These are phyloP conservation scores for Botrytis pseudocinerea DNA, from an alignment of 2,329 filamentous ascomycete species.

Conservation along the genomic window DNA sequence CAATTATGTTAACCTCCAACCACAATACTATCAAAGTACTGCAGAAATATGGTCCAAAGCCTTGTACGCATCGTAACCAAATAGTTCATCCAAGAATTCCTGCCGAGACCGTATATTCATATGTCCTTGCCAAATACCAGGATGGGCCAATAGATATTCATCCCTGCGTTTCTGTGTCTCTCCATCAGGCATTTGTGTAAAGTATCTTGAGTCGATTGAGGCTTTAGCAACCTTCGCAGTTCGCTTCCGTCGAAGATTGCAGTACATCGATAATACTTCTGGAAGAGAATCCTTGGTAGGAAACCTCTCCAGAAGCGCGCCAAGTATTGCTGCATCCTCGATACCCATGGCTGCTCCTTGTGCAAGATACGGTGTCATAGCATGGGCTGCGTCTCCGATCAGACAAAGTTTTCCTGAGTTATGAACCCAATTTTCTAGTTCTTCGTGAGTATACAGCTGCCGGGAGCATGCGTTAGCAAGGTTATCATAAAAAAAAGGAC, in stretches of 20 bases:
- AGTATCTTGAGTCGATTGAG: slow-evolving; percentile 30
- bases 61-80: slow-evolving; percentile 30
- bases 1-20: background rate
- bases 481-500: background rate
- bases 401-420: slow-evolving; percentile 42
- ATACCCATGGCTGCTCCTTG: slow-evolving; percentile 34
- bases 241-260: slow-evolving; percentile 25
- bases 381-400: slow-evolving; percentile 47
- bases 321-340: slow-evolving; percentile 29
- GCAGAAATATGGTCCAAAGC: slow-evolving; percentile 10
- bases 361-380: slow-evolving; percentile 49
- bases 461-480: background rate
- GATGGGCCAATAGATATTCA: slow-evolving; percentile 29
- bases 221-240: slow-evolving; percentile 28
- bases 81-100: slow-evolving; percentile 24
- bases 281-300: slow-evolving; percentile 18
- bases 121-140: slow-evolving; percentile 27
- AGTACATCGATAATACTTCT: background rate
- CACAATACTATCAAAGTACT: background rate
- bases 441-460: background rate
- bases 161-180: slow-evolving; percentile 25
- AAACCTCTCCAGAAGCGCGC: slow-evolving; percentile 25
- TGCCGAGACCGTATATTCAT: slow-evolving; percentile 28
- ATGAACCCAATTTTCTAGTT: slow-evolving; percentile 19
- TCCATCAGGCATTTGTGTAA: slow-evolving; percentile 31